Conservation (phyloP, 163 green algal genomes). For the Chlamydomonas reinhardtii region DNA sequence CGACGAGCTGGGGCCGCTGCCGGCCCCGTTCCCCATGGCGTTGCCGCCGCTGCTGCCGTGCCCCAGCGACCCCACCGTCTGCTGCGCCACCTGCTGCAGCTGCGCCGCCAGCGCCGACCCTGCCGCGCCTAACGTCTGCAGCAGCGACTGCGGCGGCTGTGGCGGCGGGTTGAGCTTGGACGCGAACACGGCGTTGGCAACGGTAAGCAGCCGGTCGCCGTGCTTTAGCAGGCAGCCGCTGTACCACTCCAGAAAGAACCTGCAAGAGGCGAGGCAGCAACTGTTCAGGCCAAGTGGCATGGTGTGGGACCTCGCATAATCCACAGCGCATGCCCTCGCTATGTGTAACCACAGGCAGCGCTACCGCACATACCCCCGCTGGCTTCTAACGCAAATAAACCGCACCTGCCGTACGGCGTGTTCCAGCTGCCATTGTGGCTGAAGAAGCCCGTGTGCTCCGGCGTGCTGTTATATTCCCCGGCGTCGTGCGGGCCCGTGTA, state of each 20-base stretch:
- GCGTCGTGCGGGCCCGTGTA: conserved; percentile 87
- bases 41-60: too few species aligned
- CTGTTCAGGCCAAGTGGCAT: too few species aligned
- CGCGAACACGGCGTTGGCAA: conserved; percentile 43
- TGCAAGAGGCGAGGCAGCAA: background rate
- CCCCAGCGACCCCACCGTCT: too few species aligned
- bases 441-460: conserved; percentile 92
- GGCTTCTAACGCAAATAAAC: too few species aligned
- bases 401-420: conserved; percentile 79
- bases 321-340: too few species aligned
- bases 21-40: background rate
- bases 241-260: conserved; percentile 84
- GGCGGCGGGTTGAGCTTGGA: background rate
- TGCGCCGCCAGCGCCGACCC: background rate
- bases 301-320: too few species aligned
- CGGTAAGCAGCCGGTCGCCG: conserved; percentile 81
- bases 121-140: too few species aligned
- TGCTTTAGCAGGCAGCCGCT: conserved; percentile 84
- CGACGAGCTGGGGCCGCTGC: background rate
- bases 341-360: too few species aligned
- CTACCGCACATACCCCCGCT: too few species aligned
- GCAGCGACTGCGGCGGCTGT: too few species aligned
- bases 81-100: background rate
- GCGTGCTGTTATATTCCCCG: conserved; percentile 88
- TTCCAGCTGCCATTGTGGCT: conserved; percentile 83